These are phyloP conservation scores for Rhizophora mangle DNA, from an alignment of 345 rosid genomes.

Conservation along the genomic window DNA sequence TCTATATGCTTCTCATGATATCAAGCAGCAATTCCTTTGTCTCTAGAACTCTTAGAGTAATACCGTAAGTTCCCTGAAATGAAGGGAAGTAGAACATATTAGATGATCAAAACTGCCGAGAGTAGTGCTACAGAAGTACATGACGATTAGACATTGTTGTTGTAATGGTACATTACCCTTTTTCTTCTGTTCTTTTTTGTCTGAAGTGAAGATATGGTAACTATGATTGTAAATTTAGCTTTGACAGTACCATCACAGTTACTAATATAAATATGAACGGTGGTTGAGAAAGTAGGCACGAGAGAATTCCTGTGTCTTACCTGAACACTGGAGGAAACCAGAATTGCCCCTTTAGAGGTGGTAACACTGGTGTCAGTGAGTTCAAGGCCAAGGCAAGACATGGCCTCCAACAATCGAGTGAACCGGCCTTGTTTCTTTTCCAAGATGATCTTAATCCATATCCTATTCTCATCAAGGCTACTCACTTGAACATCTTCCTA, in stretches of 20 bases:
- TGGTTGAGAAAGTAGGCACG: not conserved
- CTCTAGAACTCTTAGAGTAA: slow-evolving; percentile 24
- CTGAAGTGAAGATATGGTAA: not conserved
- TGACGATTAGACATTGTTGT: too few relatives aligned
- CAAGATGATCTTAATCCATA: slow-evolving; percentile 63
- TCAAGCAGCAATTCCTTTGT: slow-evolving; percentile 37
- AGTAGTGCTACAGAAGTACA: not conserved
- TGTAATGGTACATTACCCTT: not conserved
- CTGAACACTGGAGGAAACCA: slow-evolving; percentile 54
- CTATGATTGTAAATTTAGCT: not conserved
- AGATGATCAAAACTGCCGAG: not conserved
- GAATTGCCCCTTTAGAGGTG: slow-evolving; percentile 49
- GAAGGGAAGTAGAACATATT: not conserved
- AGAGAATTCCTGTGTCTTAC: slow-evolving; percentile 13
- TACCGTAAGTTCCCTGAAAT: slow-evolving; percentile 40
- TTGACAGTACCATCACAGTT: not conserved
- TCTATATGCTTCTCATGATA: slow-evolving; percentile 35
- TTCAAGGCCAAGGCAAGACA: slow-evolving; percentile 51
- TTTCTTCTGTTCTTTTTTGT: not conserved
- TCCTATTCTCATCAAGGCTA: slow-evolving; percentile 44
- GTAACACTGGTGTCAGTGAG: slow-evolving; percentile 54
- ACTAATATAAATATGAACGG: not conserved
- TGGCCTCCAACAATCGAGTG: slow-evolving; percentile 54
- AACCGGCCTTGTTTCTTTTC: slow-evolving; percentile 58
- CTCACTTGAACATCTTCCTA: slow-evolving; percentile 66